Conservation (phyloP, 768 basidiomycete genomes). For the Trametes cinnabarina region DNA sequence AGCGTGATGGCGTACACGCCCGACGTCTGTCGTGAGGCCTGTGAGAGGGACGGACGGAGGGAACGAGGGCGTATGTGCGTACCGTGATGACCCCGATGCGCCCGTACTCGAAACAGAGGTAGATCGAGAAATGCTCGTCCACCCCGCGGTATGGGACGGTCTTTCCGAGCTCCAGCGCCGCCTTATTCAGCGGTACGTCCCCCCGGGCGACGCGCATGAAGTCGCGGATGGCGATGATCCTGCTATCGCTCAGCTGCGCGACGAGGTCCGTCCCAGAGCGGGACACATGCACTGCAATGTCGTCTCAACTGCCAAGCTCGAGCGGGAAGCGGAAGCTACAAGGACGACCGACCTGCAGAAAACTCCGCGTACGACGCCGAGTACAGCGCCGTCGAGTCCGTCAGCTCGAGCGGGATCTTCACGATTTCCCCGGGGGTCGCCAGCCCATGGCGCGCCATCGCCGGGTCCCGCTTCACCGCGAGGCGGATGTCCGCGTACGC, state of each 20-base stretch:
- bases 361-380: conserved; percentile 17
- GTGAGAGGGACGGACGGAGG: background rate
- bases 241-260: conserved; percentile 21
- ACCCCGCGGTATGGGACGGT: conserved; percentile 3
- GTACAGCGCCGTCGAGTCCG: conserved; percentile 4
- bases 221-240: conserved; percentile 34
- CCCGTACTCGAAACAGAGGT: conserved; percentile 31
- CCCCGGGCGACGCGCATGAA: conserved; percentile 31
- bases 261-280: conserved; percentile 36
- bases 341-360: background rate
- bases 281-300: conserved; percentile 40
- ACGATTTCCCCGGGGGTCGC: conserved; percentile 2
- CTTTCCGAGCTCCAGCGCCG: conserved; percentile 21
- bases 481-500: conserved; percentile 3
- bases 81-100: conserved; percentile 28
- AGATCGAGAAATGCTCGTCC: conserved; percentile 21
- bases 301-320: no score
- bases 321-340: background rate
- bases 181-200: conserved; percentile 18
- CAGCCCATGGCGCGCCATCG: background rate
- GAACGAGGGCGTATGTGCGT: background rate
- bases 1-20: conserved; percentile 28
- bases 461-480: background rate
- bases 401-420: conserved; percentile 1
- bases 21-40: conserved; percentile 15